Percentiles rank a stretch among this genome's conserved stretches.
These are phyloP conservation scores for Talaromyces trachyspermus DNA, from an alignment of 495 filamentous ascomycete genomes.

Conservation along the genomic window DNA sequence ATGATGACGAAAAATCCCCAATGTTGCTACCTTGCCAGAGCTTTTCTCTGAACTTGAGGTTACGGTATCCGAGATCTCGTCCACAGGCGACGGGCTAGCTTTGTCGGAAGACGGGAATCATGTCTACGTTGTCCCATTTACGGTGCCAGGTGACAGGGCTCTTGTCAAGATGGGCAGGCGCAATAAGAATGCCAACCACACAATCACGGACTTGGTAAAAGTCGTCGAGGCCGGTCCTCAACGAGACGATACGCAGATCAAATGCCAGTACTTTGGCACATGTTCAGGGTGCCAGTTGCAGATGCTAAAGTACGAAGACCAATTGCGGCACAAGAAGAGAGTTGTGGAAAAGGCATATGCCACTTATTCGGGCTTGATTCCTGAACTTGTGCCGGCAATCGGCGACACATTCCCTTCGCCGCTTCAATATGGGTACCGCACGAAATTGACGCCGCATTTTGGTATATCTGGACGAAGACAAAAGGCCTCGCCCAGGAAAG, in stretches of 20 bases:
- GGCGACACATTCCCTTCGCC: constrained; percentile 84
- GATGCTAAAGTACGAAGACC: constrained; percentile 85
- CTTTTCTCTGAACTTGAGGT: constrained; percentile 71
- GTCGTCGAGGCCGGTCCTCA: constrained; percentile 65
- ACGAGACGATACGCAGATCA: constrained; percentile 67
- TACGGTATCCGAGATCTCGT: constrained; percentile 66
- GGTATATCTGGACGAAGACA: constrained; percentile 48
- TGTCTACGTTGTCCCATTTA: constrained; percentile 86
- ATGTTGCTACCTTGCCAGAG: too few relatives aligned
- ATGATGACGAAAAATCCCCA: constrained; percentile 11
- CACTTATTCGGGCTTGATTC: constrained; percentile 77
- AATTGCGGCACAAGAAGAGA: constrained; percentile 73
- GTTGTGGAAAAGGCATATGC: constrained; percentile 88
- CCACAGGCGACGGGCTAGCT: constrained; percentile 85
- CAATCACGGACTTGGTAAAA: constrained; percentile 70
- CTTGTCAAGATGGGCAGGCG: constrained; percentile 73
- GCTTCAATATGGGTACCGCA: constrained; percentile 85
- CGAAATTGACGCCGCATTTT: constrained; percentile 95
- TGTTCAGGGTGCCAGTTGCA: constrained; percentile 97
- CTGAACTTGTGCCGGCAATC: constrained; percentile 67
- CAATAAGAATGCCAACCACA: constrained; percentile 51
- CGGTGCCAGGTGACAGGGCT: constrained; percentile 74
- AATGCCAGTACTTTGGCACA: constrained; percentile 76
- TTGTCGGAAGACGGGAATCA: constrained; percentile 54
- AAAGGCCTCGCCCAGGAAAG: constrained; percentile 23